Evolutionary conservation across 352 stramenopile species (phyloP), one percentile per base, ranked within the genome.

Genomic region (Pythium phragmitis): DNA sequence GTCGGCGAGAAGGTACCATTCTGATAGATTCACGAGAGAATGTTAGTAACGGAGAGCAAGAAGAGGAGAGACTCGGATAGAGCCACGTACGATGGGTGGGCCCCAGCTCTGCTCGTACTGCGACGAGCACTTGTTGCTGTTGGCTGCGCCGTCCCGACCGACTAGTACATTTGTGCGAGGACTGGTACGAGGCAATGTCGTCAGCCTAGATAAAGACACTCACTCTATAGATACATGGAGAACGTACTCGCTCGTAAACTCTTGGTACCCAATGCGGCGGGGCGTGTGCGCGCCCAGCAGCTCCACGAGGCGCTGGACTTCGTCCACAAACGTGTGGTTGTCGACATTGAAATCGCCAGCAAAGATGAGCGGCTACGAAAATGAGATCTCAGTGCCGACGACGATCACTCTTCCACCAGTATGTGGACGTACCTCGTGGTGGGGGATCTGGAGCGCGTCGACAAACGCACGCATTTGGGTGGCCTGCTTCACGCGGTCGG

Each of bases 291-390:
- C 82, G 9, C 73, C 68, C 7, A 94, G 73, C 37, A 94, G 30
- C 9, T 76, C 56, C 2, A 91, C 73, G 16, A 94, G 26, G 48
- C 91, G 59, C 5, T 77, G 69, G 33, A 94, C 86, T 76, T 94
- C 86, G 14, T 76, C 66, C 4, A 69, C 60, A 57, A 84, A 94
- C 33, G 86, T 89, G 50, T 88, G 74, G 57, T 92, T 92, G 67
- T 94, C 86, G 17, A 92, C 82, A 50, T 94, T 94, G 47, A 94
- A 94, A 28, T 94, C 86, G 0, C 83, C 86, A 2, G 83, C 86
- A 67, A 94, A 89, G 23, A 94, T 70, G 52, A 94, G 61, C 11
- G 86, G 83, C 82, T 92, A 61, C 13, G 34, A 1, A 46, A 46
- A 17, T 46, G 13, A 46, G 12, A 17, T 46, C 8, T 46, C 39